Conservation (phyloP, 768 basidiomycete genomes). For the Sistotremastrum niveocremeum region DNA sequence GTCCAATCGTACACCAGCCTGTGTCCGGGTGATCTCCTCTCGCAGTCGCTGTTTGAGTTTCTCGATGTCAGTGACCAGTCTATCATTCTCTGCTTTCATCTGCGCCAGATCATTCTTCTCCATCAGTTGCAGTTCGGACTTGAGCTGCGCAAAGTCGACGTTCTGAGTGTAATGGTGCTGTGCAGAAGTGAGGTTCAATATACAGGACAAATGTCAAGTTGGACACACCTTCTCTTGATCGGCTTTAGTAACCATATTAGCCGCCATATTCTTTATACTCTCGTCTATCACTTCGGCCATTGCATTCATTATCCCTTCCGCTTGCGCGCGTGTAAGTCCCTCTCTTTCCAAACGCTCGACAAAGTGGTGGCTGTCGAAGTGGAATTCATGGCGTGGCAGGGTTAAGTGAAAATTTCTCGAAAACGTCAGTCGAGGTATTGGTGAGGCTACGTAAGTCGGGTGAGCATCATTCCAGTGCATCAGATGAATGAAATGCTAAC, state of each 20-base stretch:
- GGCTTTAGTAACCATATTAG: conserved; percentile 89
- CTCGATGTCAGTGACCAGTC: conserved; percentile 83
- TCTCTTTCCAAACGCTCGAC: conserved; percentile 83
- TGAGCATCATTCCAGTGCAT: too few species aligned
- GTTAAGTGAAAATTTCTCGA: conserved; percentile 17
- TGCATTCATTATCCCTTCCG: conserved; percentile 93
- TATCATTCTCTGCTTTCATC: conserved; percentile 93
- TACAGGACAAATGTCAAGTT: background rate
- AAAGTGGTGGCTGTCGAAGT: conserved; percentile 94
- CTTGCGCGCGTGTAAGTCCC: conserved; percentile 80
- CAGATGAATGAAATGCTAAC: too few species aligned
- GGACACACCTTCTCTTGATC: conserved; percentile 84
- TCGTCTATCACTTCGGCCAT: conserved; percentile 97
- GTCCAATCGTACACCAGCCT: conserved; percentile 87
- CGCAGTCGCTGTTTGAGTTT: conserved; percentile 87
- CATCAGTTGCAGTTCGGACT: conserved; percentile 90
- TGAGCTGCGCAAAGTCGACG: conserved; percentile 93
- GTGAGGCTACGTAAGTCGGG: too few species aligned
- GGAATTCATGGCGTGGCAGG: conserved; percentile 34
- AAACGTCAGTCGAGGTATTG: too few species aligned
- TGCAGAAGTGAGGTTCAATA: background rate
- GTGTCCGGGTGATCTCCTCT: conserved; percentile 84
- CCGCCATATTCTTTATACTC: conserved; percentile 90
- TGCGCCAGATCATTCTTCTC: conserved; percentile 94
- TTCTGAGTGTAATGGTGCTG: conserved; percentile 90